Evolutionary conservation across 106 monocot genomes (phyloP).

Genomic region (Dendrobium catenatum): DNA sequence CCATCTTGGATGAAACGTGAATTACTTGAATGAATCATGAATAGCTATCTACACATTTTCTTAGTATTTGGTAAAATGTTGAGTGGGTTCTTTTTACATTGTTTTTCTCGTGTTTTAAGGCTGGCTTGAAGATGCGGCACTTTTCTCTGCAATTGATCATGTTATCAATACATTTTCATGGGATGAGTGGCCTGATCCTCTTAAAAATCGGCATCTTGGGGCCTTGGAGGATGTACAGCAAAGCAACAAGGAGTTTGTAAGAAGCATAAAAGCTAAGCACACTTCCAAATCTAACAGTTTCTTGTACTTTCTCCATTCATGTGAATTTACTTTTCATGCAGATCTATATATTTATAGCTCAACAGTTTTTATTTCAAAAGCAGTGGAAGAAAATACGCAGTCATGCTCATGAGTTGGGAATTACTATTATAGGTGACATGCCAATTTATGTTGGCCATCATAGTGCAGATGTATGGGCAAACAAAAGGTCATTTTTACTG

Average conservation of each 20-base stretch:
- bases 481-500: slow-evolving; percentile 83
- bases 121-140: slow-evolving; percentile 99
- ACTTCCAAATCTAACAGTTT: background rate
- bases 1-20: background rate
- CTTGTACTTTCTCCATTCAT: background rate
- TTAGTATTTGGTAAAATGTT: background rate
- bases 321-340: slow-evolving; percentile 27
- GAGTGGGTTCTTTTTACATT: background rate
- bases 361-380: slow-evolving; percentile 92
- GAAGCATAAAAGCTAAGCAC: slow-evolving; percentile 7
- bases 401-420: slow-evolving; percentile 64
- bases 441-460: slow-evolving; percentile 99
- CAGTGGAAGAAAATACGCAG: slow-evolving; percentile 81
- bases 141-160: slow-evolving; percentile 94
- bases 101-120: slow-evolving; percentile 23
- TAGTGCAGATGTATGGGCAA: slow-evolving; percentile 99
- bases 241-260: slow-evolving; percentile 75
- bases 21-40: background rate
- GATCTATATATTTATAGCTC: slow-evolving; percentile 81
- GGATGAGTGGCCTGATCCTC: slow-evolving; percentile 92
- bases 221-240: slow-evolving; percentile 70
- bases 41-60: background rate
- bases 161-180: slow-evolving; percentile 51
- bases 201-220: slow-evolving; percentile 81
- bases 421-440: slow-evolving; percentile 97